phyloP scores from a whole-genome alignment of 257 asterid genomes.

The Prunella vulgaris region DNA sequence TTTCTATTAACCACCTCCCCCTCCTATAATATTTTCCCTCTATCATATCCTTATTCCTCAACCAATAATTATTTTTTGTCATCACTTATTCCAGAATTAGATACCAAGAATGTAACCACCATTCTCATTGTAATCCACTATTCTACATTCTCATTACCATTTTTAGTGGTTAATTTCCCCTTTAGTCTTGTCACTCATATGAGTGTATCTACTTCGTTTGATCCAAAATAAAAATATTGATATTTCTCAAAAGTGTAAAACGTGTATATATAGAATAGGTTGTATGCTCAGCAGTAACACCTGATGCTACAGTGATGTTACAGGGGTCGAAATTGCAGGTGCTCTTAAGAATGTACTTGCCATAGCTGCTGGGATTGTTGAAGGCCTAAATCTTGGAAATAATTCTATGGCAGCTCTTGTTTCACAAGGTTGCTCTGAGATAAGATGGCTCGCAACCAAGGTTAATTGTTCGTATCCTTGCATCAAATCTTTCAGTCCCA shows the following conservation, averaged over 20 bases:
- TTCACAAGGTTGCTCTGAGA: constrained; percentile 94
- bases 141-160: no score
- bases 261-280: no score
- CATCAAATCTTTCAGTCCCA: no score
- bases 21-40: no score
- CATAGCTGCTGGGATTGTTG: constrained; percentile 94
- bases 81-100: no score
- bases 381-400: constrained; percentile 86
- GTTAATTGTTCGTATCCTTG: constrained; percentile 27
- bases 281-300: constrained; percentile 43
- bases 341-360: constrained; percentile 93
- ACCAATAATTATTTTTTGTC: no score
- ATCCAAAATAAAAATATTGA: neutral
- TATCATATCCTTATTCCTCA: no score
- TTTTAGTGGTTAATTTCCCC: no score
- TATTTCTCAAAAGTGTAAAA: no score
- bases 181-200: neutral
- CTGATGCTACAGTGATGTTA: constrained; percentile 89
- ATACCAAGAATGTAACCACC: no score
- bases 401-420: constrained; percentile 97
- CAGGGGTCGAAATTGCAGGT: constrained; percentile 98
- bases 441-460: constrained; percentile 95
- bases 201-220: neutral
- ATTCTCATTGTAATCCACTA: no score
- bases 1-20: no score